A percentile compares a stretch with the other conserved stretches of the same genome.
These are phyloP conservation scores for Hymenochaete sp. DNA, from an alignment of 1,284 basidiomycete species.

Conservation along the genomic window DNA sequence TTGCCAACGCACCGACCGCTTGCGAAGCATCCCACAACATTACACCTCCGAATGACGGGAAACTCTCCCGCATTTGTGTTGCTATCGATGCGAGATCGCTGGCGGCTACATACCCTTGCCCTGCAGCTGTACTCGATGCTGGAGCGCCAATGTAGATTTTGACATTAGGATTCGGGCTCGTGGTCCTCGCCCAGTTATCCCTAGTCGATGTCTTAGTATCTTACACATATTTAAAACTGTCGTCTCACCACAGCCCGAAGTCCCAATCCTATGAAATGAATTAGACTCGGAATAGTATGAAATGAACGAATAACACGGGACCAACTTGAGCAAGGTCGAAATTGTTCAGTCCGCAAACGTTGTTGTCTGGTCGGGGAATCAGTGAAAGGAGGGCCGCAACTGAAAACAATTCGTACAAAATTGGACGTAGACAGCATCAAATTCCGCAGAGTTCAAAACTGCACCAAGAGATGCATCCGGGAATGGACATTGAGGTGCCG, in stretches of 20 bases:
- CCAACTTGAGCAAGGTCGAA: slow-evolving; percentile 34
- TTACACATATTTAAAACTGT: too few species aligned
- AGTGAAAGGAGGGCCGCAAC: slow-evolving; percentile 6
- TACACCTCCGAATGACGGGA: slow-evolving; percentile 63
- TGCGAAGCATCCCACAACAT: slow-evolving; percentile 70
- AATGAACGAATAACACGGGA: slow-evolving; percentile 9
- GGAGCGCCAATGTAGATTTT: slow-evolving; percentile 57
- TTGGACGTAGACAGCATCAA: slow-evolving; percentile 55
- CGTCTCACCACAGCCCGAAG: slow-evolving; percentile 45
- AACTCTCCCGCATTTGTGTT: slow-evolving; percentile 47
- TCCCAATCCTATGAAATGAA: slow-evolving; percentile 40
- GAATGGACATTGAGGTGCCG: slow-evolving; percentile 46
- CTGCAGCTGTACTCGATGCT: slow-evolving; percentile 47
- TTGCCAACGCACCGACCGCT: slow-evolving; percentile 40
- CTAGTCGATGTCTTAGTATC: slow-evolving; percentile 24
- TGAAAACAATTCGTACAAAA: slow-evolving; percentile 26
- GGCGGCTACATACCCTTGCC: slow-evolving; percentile 44
- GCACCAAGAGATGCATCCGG: slow-evolving; percentile 46
- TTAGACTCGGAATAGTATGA: slow-evolving; percentile 1
- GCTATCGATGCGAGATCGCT: slow-evolving; percentile 42
- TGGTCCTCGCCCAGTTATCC: slow-evolving; percentile 51
- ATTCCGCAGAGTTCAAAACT: slow-evolving; percentile 42
- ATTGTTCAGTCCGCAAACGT: slow-evolving; percentile 39
- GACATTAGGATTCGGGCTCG: slow-evolving; percentile 48
- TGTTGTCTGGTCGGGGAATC: slow-evolving; percentile 35